Conservation (phyloP, 345 rosid genomes). For the Citrus australasica region DNA sequence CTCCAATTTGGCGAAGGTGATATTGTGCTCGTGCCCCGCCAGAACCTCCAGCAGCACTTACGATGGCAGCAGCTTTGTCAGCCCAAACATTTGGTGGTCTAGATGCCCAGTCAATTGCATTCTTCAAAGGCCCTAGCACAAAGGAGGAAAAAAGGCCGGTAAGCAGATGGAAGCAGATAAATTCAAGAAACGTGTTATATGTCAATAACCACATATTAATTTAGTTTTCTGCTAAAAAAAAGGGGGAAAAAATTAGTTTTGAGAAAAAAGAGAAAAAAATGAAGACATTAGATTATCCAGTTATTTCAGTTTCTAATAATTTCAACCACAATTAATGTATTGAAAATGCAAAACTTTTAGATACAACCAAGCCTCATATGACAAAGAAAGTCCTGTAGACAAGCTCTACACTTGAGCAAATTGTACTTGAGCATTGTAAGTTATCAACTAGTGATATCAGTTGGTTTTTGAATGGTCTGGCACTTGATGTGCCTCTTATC, state of each 20-base stretch:
- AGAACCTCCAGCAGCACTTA: conserved; percentile 61
- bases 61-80: conserved; percentile 78
- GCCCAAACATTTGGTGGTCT: conserved; percentile 74
- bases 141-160: background rate
- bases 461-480: background rate
- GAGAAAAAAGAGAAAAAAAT: background rate
- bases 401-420: background rate
- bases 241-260: no score
- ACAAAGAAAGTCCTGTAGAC: background rate
- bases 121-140: conserved; percentile 70
- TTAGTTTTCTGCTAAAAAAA: background rate
- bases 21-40: conserved; percentile 65
- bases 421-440: background rate
- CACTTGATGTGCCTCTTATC: background rate
- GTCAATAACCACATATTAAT: background rate
- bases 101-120: conserved; percentile 88
- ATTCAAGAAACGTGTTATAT: background rate
- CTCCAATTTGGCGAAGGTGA: conserved; percentile 88
- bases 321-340: background rate
- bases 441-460: background rate
- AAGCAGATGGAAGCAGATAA: conserved; percentile 10
- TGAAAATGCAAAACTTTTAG: background rate
- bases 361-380: background rate
- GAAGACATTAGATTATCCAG: background rate
- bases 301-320: background rate